phyloP scores from a whole-genome alignment of 495 filamentous ascomycete species.

The Penicillium cinerascens region DNA sequence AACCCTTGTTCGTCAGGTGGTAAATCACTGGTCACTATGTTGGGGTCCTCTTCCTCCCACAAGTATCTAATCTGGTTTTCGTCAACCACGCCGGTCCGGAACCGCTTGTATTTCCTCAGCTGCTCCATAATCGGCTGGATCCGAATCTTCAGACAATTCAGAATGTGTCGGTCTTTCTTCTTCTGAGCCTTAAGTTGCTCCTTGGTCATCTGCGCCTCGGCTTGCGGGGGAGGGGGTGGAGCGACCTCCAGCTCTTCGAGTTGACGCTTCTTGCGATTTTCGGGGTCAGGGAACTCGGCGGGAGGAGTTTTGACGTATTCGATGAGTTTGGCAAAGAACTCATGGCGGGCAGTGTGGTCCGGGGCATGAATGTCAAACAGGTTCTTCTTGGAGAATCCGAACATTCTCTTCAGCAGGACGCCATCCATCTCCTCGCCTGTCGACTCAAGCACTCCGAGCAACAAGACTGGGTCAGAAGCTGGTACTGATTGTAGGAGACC shows the following conservation, averaged over 20 bases:
- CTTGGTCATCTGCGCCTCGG: constrained; percentile 54
- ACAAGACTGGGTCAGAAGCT: constrained; percentile 81
- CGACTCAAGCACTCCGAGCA: constrained; percentile 76
- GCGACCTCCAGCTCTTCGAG: constrained; percentile 74
- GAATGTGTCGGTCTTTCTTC: constrained; percentile 69
- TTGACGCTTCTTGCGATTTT: constrained; percentile 78
- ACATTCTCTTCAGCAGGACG: constrained; percentile 69
- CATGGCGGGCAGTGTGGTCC: constrained; percentile 56
- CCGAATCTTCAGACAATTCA: constrained; percentile 81
- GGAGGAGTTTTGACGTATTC: constrained; percentile 73
- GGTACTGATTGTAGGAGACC: constrained; percentile 73
- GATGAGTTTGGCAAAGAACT: constrained; percentile 73
- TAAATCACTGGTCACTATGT: constrained; percentile 73
- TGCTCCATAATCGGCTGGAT: constrained; percentile 95
- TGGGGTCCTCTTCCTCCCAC: constrained; percentile 77
- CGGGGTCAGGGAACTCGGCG: constrained; percentile 78
- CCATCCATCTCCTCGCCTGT: constrained; percentile 53
- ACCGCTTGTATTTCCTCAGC: constrained; percentile 81
- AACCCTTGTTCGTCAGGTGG: constrained; percentile 52
- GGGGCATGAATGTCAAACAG: constrained; percentile 65
- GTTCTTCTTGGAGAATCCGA: constrained; percentile 79
- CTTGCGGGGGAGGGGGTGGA: constrained; percentile 63
- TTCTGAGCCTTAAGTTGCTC: constrained; percentile 78
- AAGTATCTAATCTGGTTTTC: constrained; percentile 70
- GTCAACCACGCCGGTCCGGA: constrained; percentile 74